Percentiles rank a stretch among this genome's conserved stretches.
These are phyloP conservation scores for Xylaria digitata DNA, from an alignment of 2,329 filamentous ascomycete genomes.

Conservation along the genomic window DNA sequence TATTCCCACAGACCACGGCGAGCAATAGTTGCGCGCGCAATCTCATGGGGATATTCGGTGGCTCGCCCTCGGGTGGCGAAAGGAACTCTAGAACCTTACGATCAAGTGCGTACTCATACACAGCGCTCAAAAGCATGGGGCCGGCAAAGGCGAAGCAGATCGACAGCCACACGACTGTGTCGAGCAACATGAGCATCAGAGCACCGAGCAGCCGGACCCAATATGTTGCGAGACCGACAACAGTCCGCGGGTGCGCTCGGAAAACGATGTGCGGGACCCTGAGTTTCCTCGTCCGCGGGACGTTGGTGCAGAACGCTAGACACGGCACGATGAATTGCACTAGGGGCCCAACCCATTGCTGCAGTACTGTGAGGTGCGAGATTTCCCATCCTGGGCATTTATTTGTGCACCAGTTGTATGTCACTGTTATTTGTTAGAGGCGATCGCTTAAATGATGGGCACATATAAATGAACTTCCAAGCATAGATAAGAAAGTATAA, in stretches of 20 bases:
- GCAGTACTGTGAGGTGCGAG: slow-evolving; percentile 44
- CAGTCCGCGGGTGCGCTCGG: slow-evolving; percentile 70
- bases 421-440: slow-evolving; percentile 34
- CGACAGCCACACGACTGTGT: slow-evolving; percentile 47
- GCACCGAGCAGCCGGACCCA: slow-evolving; percentile 46
- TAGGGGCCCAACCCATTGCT: slow-evolving; percentile 51
- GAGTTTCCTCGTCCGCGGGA: slow-evolving; percentile 50
- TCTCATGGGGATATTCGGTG: slow-evolving; percentile 36
- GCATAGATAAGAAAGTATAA: not conserved
- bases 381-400: slow-evolving; percentile 50
- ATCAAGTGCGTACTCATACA: slow-evolving; percentile 50
- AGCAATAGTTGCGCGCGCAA: slow-evolving; percentile 47
- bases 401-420: slow-evolving; percentile 48
- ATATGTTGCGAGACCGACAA: slow-evolving; percentile 48
- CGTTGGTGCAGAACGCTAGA: slow-evolving; percentile 52
- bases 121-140: slow-evolving; percentile 47
- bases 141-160: slow-evolving; percentile 49
- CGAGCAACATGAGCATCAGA: slow-evolving; percentile 42
- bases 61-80: slow-evolving; percentile 37
- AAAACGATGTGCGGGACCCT: slow-evolving; percentile 58
- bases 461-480: not conserved
- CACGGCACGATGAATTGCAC: slow-evolving; percentile 53
- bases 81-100: slow-evolving; percentile 49
- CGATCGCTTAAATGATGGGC: not conserved
- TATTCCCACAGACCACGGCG: slow-evolving; percentile 49